Evolutionary conservation across 352 stramenopile genomes (phyloP).

Genomic region (Globisporangium irregulare): DNA sequence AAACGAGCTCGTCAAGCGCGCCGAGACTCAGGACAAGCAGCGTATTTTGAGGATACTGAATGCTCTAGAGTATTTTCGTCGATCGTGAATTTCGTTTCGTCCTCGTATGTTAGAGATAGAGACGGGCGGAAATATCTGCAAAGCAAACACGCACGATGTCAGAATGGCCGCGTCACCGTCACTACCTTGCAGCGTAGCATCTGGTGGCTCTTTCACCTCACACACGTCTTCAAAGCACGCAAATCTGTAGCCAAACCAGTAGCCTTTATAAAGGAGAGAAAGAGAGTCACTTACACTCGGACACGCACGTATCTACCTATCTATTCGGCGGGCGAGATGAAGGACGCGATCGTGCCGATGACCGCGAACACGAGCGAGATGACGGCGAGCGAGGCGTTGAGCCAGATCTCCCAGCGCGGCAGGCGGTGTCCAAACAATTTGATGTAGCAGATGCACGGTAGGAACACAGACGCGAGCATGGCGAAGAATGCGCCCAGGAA

Average conservation of each 20-base stretch:
- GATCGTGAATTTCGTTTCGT: neutral
- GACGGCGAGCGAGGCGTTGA: constrained; percentile 54
- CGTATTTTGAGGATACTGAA: neutral
- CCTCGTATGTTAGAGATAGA: neutral
- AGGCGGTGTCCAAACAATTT: constrained; percentile 70
- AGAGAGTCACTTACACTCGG: neutral
- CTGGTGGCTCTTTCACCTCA: neutral
- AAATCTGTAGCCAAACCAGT: too few relatives aligned
- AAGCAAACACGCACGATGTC: neutral
- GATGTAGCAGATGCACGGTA: constrained; percentile 83
- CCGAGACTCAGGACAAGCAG: neutral
- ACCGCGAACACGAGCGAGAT: constrained; percentile 70
- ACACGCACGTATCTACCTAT: constrained; percentile 1
- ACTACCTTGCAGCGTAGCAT: neutral
- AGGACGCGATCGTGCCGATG: constrained; percentile 76
- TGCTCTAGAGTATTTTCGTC: neutral
- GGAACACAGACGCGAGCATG: constrained; percentile 80
- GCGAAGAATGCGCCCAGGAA: constrained; percentile 86
- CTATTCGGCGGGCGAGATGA: constrained; percentile 59
- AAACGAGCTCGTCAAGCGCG: neutral
- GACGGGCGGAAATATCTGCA: neutral
- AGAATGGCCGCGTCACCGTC: neutral
- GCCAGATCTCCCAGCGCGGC: constrained; percentile 39
- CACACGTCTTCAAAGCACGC: neutral
- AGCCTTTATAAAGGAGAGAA: neutral